phyloP scores from a whole-genome alignment of 768 basidiomycete species.

The Boletus sp. region DNA sequence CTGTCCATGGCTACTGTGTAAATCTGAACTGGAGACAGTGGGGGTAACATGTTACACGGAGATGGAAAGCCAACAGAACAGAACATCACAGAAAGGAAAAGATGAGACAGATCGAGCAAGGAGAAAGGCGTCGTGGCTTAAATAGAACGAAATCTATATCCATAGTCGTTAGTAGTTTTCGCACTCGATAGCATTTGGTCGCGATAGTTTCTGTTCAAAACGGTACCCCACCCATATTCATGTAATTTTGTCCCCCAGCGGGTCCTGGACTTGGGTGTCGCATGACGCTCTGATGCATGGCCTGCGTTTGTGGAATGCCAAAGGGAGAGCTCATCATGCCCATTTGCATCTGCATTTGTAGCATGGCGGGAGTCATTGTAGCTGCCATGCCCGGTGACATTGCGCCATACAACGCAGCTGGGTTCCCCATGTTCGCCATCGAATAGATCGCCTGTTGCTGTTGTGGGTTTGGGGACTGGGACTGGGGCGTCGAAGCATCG shows the following conservation, averaged over 20 bases:
- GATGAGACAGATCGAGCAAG: constrained; percentile 20
- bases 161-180: constrained; percentile 15
- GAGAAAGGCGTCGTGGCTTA: constrained; percentile 1
- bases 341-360: constrained; percentile 51
- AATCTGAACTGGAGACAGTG: constrained; percentile 26
- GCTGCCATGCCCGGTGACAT: constrained; percentile 33
- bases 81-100: constrained; percentile 18
- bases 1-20: constrained; percentile 34
- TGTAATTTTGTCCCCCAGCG: constrained; percentile 43
- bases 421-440: constrained; percentile 41
- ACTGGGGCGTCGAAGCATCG: constrained; percentile 32
- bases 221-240: constrained; percentile 39
- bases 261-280: constrained; percentile 73
- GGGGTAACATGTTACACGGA: constrained; percentile 32
- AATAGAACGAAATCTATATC: constrained; percentile 29
- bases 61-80: constrained; percentile 15
- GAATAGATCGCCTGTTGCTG: constrained; percentile 50
- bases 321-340: constrained; percentile 49
- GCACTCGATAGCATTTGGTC: not conserved
- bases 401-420: constrained; percentile 40
- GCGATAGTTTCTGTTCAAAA: constrained; percentile 25
- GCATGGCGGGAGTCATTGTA: constrained; percentile 32
- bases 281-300: constrained; percentile 88
- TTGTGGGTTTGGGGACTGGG: constrained; percentile 41
- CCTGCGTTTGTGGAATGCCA: constrained; percentile 56